A percentile compares a stretch with the other conserved stretches of the same genome.
phyloP scores from a whole-genome alignment of 805 yeast species.

The Zygosaccharomyces bailii region DNA sequence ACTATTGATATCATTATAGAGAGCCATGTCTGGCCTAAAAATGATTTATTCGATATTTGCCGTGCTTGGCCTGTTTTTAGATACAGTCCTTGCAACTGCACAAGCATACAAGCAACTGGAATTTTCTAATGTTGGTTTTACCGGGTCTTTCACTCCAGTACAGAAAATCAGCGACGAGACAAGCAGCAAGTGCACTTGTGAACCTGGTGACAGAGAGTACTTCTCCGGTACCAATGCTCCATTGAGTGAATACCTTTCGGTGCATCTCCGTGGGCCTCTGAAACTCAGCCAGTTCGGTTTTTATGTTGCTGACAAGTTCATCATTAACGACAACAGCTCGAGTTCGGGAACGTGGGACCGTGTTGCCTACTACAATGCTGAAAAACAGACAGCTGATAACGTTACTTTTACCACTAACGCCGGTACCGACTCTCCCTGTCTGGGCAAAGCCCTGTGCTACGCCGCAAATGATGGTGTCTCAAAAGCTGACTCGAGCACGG shows the following conservation, averaged over 20 bases:
- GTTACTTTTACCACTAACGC: conserved; percentile 66
- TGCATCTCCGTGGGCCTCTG: conserved; percentile 77
- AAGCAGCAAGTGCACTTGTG: conserved; percentile 30
- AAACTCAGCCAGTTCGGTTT: conserved; percentile 56
- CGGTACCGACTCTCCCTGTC: conserved; percentile 57
- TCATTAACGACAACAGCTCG: conserved; percentile 27
- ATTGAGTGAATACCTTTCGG: conserved; percentile 60
- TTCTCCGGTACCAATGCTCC: conserved; percentile 63
- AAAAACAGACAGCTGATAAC: conserved; percentile 49
- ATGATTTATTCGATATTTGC: background rate
- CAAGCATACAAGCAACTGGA: conserved; percentile 24
- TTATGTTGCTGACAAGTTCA: conserved; percentile 48
- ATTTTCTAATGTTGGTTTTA: conserved; percentile 34
- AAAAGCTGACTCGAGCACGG: conserved; percentile 44
- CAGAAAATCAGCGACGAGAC: conserved; percentile 26
- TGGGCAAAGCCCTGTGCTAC: conserved; percentile 65
- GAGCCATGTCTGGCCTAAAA: background rate
- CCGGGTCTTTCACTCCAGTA: conserved; percentile 33
- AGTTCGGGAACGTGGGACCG: conserved; percentile 56
- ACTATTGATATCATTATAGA: background rate
- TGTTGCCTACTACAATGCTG: conserved; percentile 52
- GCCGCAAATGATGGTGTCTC: conserved; percentile 55
- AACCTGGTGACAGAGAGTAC: conserved; percentile 27
- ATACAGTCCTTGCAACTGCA: background rate
- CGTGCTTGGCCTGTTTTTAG: background rate